phyloP scores from a whole-genome alignment of 305 asterid species.

The Rubia balearica region DNA sequence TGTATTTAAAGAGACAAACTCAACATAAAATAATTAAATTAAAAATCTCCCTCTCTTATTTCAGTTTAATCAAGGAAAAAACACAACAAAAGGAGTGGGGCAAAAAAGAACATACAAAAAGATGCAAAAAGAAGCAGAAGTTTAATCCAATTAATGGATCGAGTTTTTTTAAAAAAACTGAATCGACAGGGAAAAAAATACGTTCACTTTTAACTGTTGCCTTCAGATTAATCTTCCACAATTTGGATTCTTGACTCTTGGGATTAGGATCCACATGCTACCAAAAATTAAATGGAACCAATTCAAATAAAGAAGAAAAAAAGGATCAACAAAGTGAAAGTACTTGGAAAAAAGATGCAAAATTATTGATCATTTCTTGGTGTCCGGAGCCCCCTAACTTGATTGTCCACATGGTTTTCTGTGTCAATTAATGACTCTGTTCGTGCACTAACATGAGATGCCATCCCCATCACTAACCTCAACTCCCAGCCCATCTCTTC shows the following conservation, averaged over 20 bases:
- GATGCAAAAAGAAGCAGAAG: background rate
- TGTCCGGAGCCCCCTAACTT: background rate
- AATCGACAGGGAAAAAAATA: background rate
- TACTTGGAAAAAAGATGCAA: background rate
- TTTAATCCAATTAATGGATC: background rate
- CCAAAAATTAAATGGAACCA: too few relatives aligned
- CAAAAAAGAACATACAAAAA: constrained; percentile 1
- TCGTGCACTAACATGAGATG: background rate
- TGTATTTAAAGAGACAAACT: too few relatives aligned
- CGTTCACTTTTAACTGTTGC: background rate
- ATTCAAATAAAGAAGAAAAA: background rate
- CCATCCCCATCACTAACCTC: background rate
- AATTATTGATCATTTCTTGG: background rate
- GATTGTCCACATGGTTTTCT: constrained; percentile 8
- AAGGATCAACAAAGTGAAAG: background rate
- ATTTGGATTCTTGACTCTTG: background rate
- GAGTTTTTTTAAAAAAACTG: too few relatives aligned
- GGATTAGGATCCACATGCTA: background rate
- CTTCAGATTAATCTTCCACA: background rate
- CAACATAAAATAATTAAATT: too few relatives aligned
- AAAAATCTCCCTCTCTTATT: background rate
- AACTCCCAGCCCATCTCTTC: background rate
- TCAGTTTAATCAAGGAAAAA: background rate
- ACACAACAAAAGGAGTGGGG: background rate
- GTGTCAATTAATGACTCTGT: constrained; percentile 3